Percentiles rank a stretch among this genome's conserved stretches.
Evolutionary conservation across 2,329 filamentous ascomycete species (phyloP).

Genomic region (Alternaria hordeiaustralica): DNA sequence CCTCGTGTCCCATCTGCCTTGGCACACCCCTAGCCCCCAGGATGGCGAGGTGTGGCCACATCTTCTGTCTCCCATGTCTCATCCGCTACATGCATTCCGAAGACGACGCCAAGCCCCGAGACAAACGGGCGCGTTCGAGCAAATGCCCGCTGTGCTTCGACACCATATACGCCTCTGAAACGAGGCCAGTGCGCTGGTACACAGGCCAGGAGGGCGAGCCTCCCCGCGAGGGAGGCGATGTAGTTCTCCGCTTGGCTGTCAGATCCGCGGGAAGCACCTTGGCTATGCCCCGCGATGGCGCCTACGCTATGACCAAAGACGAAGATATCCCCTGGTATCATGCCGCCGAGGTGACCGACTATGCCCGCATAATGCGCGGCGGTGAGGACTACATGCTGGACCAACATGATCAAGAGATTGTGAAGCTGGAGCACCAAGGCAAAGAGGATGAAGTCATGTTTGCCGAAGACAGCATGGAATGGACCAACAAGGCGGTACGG

Average conservation of each 20-base stretch:
- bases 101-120: constrained; percentile 66
- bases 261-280: constrained; percentile 81
- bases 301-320: constrained; percentile 70
- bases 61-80: constrained; percentile 92
- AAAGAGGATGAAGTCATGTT: constrained; percentile 91
- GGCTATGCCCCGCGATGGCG: constrained; percentile 83
- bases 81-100: constrained; percentile 94
- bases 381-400: constrained; percentile 84
- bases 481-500: constrained; percentile 83
- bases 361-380: constrained; percentile 93
- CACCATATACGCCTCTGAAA: constrained; percentile 88
- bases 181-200: constrained; percentile 88
- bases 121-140: constrained; percentile 81
- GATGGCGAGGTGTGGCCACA: constrained; percentile 97
- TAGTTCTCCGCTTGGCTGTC: constrained; percentile 85
- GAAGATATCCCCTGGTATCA: constrained; percentile 94
- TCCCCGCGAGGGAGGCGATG: constrained; percentile 84
- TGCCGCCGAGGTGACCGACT: constrained; percentile 91
- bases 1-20: constrained; percentile 93
- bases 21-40: constrained; percentile 90
- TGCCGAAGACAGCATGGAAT: constrained; percentile 83
- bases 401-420: constrained; percentile 81
- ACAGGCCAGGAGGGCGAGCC: constrained; percentile 82
- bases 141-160: constrained; percentile 98
- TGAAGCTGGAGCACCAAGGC: constrained; percentile 75